These are phyloP conservation scores for Saccharomyces hybrid DNA, from an alignment of 1,139 yeast species.

Conservation along the genomic window DNA sequence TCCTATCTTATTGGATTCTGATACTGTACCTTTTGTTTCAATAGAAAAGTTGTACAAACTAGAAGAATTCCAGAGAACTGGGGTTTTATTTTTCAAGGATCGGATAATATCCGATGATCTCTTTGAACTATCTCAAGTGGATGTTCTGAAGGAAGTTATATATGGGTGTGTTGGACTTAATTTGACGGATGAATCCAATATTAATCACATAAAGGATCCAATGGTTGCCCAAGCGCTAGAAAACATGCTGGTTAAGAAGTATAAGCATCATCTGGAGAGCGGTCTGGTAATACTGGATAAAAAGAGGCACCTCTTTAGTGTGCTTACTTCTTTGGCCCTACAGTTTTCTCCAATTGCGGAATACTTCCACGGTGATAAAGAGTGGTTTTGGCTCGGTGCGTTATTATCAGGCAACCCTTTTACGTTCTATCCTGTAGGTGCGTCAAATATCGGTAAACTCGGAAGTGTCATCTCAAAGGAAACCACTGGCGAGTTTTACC, in stretches of 20 bases:
- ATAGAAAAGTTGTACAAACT: slow-evolving; percentile 14
- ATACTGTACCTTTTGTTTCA: slow-evolving; percentile 42
- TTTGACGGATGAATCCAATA: background rate
- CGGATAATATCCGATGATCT: slow-evolving; percentile 21
- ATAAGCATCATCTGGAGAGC: slow-evolving; percentile 45
- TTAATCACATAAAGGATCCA: background rate
- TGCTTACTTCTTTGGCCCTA: slow-evolving; percentile 39
- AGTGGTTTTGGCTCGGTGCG: slow-evolving; percentile 47
- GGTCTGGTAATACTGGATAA: slow-evolving; percentile 45
- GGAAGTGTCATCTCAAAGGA: background rate
- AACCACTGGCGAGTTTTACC: slow-evolving; percentile 1
- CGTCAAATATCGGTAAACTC: slow-evolving; percentile 4
- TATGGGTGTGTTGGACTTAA: background rate
- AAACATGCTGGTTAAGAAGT: background rate
- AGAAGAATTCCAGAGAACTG: slow-evolving; percentile 34
- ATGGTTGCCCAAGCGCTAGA: background rate
- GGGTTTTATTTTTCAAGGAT: slow-evolving; percentile 40
- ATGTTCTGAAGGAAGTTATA: background rate
- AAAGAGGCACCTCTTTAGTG: slow-evolving; percentile 37
- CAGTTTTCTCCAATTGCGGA: slow-evolving; percentile 15
- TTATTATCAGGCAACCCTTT: slow-evolving; percentile 9
- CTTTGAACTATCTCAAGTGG: background rate
- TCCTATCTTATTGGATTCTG: slow-evolving; percentile 44
- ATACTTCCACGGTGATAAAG: slow-evolving; percentile 47
- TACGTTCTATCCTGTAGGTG: slow-evolving; percentile 3